Evolutionary conservation across 495 filamentous ascomycete species (phyloP).

Genomic region (Halenospora varia): DNA sequence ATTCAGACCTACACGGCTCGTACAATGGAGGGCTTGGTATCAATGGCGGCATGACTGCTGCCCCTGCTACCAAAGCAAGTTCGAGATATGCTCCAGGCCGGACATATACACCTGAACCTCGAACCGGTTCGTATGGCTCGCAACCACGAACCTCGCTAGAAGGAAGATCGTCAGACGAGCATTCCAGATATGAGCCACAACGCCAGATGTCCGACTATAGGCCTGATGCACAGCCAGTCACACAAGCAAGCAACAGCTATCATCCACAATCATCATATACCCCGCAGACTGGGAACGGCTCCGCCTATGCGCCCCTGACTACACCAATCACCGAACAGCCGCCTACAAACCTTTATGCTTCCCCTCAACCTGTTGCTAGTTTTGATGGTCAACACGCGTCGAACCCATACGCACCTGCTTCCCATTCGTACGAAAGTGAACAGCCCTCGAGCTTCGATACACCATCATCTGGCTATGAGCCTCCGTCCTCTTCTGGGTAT

Average conservation of each 20-base stretch:
- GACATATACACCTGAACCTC: slow-evolving; percentile 26
- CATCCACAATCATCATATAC: slow-evolving; percentile 16
- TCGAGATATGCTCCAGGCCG: slow-evolving; percentile 62
- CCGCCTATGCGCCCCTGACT: slow-evolving; percentile 8
- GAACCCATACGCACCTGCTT: slow-evolving; percentile 1
- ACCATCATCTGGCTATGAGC: slow-evolving; percentile 18
- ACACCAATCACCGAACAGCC: slow-evolving; percentile 14
- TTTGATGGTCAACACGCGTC: slow-evolving; percentile 9
- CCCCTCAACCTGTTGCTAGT: slow-evolving; percentile 10
- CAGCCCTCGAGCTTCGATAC: too few relatives aligned
- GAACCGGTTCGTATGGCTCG: slow-evolving; percentile 31
- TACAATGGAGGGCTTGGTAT: slow-evolving; percentile 23
- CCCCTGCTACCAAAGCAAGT: slow-evolving; percentile 31
- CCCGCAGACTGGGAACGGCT: slow-evolving; percentile 4
- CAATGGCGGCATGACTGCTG: slow-evolving; percentile 11
- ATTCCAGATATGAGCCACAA: slow-evolving; percentile 32
- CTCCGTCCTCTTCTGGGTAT: slow-evolving; percentile 13
- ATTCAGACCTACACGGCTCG: slow-evolving; percentile 70
- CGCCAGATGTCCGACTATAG: slow-evolving; percentile 41
- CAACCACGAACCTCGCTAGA: slow-evolving; percentile 41
- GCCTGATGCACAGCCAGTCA: slow-evolving; percentile 20
- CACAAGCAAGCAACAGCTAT: slow-evolving; percentile 3
- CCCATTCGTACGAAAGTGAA: slow-evolving; percentile 6
- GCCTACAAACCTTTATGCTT: slow-evolving; percentile 11
- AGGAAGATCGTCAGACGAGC: slow-evolving; percentile 38